Evolutionary conservation across 495 filamentous ascomycete species (phyloP), one percentile per base, ranked within the genome.

Genomic region (Endocarpon pusillum): DNA sequence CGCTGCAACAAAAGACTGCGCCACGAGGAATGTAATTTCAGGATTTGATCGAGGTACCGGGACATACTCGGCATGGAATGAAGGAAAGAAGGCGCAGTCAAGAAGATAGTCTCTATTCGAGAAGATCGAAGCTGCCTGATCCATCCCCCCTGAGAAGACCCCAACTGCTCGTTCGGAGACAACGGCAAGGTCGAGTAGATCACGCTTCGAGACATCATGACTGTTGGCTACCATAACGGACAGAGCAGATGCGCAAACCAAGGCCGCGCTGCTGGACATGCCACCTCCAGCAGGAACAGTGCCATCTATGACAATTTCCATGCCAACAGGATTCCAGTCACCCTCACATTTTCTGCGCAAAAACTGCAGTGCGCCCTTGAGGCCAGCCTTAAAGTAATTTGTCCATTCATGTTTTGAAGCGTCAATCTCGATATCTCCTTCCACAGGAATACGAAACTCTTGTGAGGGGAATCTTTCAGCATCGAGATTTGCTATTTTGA

Each of bases 131-230:
- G 89, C 89, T n/a, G 84, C 78, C 57, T 97, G 91, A 52, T 97
- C 89, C 89, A 97, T 96, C 73, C 86, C 89, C 49, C 89, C 89
- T 3, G 85, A 91, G 53, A 94, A 94, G 25, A 97, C 91, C 19
- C 89, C 89, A 3, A 94, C 91, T 10, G 82, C 78, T 19, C 91
- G 67, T 58, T 97, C 89, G 25, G 83, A 89, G 10, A 94, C 85
- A 35, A 97, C 82, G 11, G 89, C 84, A 22, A 96, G 61, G 48
- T 93, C 84, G 1, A 85, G 74, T 31, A 97, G 54, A 43, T 89
- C 78, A 40, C 75, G 85, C 63, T 94, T 94, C 48, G 87, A 74
- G 21, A 96, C 74, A 32, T 71, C 53, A 50, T 81, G 76, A 25
- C 85, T 81, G 51, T 94, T 92, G 30, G 83, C 84, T 38, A 69